phyloP scores from a whole-genome alignment of 2,329 filamentous ascomycete species.

The Sporothrix pallida region DNA sequence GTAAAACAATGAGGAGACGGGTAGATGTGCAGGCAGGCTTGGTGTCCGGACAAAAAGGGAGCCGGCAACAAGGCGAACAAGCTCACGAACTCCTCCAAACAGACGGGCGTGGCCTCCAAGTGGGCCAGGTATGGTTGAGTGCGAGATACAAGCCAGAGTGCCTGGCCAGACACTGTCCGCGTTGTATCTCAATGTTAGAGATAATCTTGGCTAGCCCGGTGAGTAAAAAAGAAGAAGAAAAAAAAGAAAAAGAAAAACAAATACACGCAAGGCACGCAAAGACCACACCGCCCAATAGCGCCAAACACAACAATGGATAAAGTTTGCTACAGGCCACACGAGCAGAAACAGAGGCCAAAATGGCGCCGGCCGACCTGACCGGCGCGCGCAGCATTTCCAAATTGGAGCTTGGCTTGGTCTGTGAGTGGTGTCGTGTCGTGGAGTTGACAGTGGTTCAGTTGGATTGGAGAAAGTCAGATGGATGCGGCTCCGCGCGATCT shows the following conservation, averaged over 20 bases:
- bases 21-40: background rate
- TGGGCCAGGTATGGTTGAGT: background rate
- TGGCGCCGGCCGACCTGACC: background rate
- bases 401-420: conserved; percentile 17
- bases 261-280: background rate
- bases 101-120: background rate
- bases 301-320: background rate
- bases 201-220: background rate
- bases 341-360: background rate
- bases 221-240: background rate
- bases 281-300: background rate
- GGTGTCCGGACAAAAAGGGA: background rate
- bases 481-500: conserved; percentile 32
- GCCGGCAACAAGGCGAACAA: background rate
- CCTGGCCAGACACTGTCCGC: background rate
- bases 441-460: conserved; percentile 8
- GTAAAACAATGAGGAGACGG: background rate
- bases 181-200: background rate
- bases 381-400: background rate
- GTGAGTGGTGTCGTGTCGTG: background rate
- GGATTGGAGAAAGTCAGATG: conserved; percentile 23
- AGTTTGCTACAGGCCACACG: background rate
- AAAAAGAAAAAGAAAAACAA: background rate
- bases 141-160: background rate
- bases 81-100: background rate